These are phyloP conservation scores for Fusarium oxysporum DNA, from an alignment of 2,329 filamentous ascomycete genomes.

Conservation along the genomic window DNA sequence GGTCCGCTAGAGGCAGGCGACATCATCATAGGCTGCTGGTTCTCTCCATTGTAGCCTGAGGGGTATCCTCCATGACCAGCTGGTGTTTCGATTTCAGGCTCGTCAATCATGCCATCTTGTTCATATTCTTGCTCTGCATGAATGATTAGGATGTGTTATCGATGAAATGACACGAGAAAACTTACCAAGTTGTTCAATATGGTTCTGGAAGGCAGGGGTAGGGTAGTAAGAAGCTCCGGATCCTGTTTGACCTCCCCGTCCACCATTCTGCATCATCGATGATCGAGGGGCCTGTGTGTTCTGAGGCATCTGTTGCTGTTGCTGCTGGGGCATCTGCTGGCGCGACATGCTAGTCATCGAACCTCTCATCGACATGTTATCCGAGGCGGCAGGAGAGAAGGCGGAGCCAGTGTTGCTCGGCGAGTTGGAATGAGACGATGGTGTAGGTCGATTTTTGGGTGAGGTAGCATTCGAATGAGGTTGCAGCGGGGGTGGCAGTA, in stretches of 20 bases:
- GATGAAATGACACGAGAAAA: slow-evolving; percentile 57
- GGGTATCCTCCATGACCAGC: slow-evolving; percentile 74
- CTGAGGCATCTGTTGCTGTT: slow-evolving; percentile 40
- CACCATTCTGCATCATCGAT: slow-evolving; percentile 52
- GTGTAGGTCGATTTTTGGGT: slow-evolving; percentile 82
- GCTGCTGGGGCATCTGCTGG: slow-evolving; percentile 49
- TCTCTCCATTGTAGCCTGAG: slow-evolving; percentile 62
- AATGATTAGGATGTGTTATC: slow-evolving; percentile 71
- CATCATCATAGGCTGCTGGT: slow-evolving; percentile 57
- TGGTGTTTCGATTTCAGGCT: slow-evolving; percentile 77
- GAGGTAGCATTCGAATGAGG: slow-evolving; percentile 68
- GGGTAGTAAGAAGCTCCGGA: slow-evolving; percentile 75
- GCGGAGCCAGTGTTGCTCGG: slow-evolving; percentile 62
- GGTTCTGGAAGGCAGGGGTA: slow-evolving; percentile 86
- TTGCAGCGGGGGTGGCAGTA: slow-evolving; percentile 59
- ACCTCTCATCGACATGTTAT: slow-evolving; percentile 60
- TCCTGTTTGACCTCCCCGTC: slow-evolving; percentile 53
- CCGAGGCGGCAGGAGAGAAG: slow-evolving; percentile 59
- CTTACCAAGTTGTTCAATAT: slow-evolving; percentile 97
- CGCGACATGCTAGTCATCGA: slow-evolving; percentile 49
- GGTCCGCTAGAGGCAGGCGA: slow-evolving; percentile 56
- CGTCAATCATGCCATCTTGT: slow-evolving; percentile 88
- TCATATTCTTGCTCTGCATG: slow-evolving; percentile 96
- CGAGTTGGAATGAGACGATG: slow-evolving; percentile 78
- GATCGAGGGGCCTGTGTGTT: slow-evolving; percentile 44